Evolutionary conservation across 176 grass and related monocot species (phyloP).

Genomic region (sorghum (Sorghum bicolor)): Sorghum_bicolor_NCBIv3 NC_012877.2:1090501-1091000

Average conservation of each 20-base stretch:
- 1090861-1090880: background rate
- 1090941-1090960: background rate
- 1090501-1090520: constrained; percentile 43
- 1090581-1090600: constrained; percentile 55
- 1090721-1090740: constrained; percentile 18
- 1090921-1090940: background rate
- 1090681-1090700: constrained; percentile 53
- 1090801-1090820: background rate
- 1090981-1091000: no score
- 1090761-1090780: background rate
- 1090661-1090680: constrained; percentile 49
- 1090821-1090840: background rate
- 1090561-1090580: constrained; percentile 20
- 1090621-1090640: constrained; percentile 30
- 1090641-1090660: constrained; percentile 37
- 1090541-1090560: constrained; percentile 28
- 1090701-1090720: constrained; percentile 49
- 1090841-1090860: background rate
- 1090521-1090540: constrained; percentile 42
- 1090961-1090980: no score
- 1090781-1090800: background rate
- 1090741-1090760: background rate
- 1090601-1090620: constrained; percentile 44
- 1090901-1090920: background rate
- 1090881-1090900: background rate